Base-by-base conservation (phyloP, 331 rosid genomes). In the Malus hybrid region DNA sequence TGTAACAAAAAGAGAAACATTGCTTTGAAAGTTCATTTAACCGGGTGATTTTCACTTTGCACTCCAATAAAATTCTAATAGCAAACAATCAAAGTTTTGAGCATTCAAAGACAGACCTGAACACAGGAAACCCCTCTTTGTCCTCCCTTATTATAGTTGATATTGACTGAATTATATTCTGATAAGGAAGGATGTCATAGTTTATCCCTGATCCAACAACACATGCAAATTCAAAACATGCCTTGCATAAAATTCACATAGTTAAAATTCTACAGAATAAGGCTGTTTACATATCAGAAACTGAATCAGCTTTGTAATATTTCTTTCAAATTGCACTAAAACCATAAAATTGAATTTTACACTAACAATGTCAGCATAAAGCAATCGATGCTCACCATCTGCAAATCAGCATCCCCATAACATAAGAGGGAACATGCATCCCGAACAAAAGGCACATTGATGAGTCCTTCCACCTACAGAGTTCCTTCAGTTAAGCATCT, bases 401-500 rank as follows among this genome's bases (percentile, higher is more conserved):
- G 97, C 84, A 94, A 80, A 83, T 88, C 96, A 69, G 95, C 86
- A 73, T 87, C 91, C 53, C 92, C 97, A 70, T 89, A 92, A 82
- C 97, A 91, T 77, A 94, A 75, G 63, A 91, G 91, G 78, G 93
- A 91, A 71, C 92, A 91, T 0, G 81, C 91, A 33, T 96, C 86
- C 70, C 84, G 81, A 66, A 94, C 85, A 88, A 92, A 89, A 11
- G 97, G 68, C 24, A 80, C 70, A 61, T 80, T 80, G 66, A 90
- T 69, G 73, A 94, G 92, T 60, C 97, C 99, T 81, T 87, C 95
- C 58, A 94, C 97, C 79, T 85, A 86, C 34, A 94, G 87, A 33
- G 95, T 90, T 79, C 95, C 99, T 83, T 91, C 97, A 6, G 93
- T 91, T 32, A 94, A 77, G 80, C 87, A 94, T 87, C 81, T 92